Base-by-base conservation (phyloP, 345 rosid species). In the Passiflora organensis region DNA sequence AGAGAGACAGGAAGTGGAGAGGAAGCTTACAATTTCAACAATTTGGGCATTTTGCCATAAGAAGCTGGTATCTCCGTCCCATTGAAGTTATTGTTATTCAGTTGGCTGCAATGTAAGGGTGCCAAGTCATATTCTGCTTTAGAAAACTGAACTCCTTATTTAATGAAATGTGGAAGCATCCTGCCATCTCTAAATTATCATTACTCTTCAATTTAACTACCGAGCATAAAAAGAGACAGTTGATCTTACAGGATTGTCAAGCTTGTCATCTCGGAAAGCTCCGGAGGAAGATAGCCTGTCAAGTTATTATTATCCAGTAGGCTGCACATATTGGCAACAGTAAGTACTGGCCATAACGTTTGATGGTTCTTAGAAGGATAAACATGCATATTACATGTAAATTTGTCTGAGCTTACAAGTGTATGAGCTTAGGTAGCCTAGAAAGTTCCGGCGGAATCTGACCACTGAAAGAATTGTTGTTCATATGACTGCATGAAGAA, bases 401-500 rank as follows among this genome's bases (percentile, higher is more conserved):
- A n/a, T n/a, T n/a, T n/a, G n/a, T n/a, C 37, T 25, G 64, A 65
- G 52, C 78, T 64, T 67, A 75, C 80, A 78, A 52, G 62, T 78
- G 83, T 12, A 58, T n/a, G 57, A 72, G 78, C 6, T 12, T 0
- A 49, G 83, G 49, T 68, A 79, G 56, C 32, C 25, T 2, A 36
- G 61, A 57, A 68, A 72, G 68, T 61, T 79, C 76, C 8, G 65
- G 53, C 1, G 83, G 83, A 70, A 75, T 61, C 63, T 64, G 80
- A 39, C 83, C 83, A 50, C 73, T 64, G 64, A 78, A 50, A 22
- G 80, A 75, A 68, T 78, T 78, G 70, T 78, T 78, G 69, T 75
- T 78, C 80, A 78, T 57, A 57, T 78, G 80, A 22, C 83, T 78
- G 50, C 17, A 50, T 49, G 39, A 24, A 43, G 55, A 59, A 48